A percentile compares a stretch with the other conserved stretches of the same genome.
Evolutionary conservation across 1,284 basidiomycete species (phyloP).

Genomic region (Farysia itapuensis): DNA sequence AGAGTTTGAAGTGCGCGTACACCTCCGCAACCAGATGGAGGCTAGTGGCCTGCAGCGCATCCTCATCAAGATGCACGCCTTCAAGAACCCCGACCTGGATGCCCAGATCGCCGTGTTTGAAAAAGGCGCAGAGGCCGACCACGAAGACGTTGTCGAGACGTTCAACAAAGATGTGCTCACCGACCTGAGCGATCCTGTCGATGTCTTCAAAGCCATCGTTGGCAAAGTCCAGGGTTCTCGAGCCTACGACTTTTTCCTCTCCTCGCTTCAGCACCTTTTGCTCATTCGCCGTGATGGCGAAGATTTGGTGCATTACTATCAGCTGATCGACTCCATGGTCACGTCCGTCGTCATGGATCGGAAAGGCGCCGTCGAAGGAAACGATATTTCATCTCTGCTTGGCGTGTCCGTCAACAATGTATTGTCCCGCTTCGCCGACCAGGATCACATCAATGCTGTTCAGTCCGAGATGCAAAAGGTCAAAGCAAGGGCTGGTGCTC

Average conservation of each 20-base stretch:
- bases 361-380: conserved; percentile 70
- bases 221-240: conserved; percentile 74
- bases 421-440: conserved; percentile 86
- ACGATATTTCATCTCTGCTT: conserved; percentile 75
- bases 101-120: conserved; percentile 72
- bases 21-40: conserved; percentile 86
- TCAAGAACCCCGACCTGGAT: conserved; percentile 70
- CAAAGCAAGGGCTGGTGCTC: conserved; percentile 73
- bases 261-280: conserved; percentile 87
- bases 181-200: conserved; percentile 78
- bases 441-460: conserved; percentile 78
- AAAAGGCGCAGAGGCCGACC: conserved; percentile 74
- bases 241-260: conserved; percentile 83
- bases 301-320: conserved; percentile 78
- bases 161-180: conserved; percentile 76
- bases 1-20: conserved; percentile 73
- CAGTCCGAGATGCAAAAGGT: conserved; percentile 76
- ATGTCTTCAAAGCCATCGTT: conserved; percentile 81
- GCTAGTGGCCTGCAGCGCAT: conserved; percentile 77
- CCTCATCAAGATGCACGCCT: conserved; percentile 71
- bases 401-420: conserved; percentile 87
- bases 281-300: conserved; percentile 82
- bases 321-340: conserved; percentile 88
- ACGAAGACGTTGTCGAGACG: conserved; percentile 73
- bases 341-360: conserved; percentile 87